Evolutionary conservation across 208 protist genomes (phyloP), one percentile per base, ranked within the genome.

Genomic region (Acanthamoeba culbertsoni): DNA sequence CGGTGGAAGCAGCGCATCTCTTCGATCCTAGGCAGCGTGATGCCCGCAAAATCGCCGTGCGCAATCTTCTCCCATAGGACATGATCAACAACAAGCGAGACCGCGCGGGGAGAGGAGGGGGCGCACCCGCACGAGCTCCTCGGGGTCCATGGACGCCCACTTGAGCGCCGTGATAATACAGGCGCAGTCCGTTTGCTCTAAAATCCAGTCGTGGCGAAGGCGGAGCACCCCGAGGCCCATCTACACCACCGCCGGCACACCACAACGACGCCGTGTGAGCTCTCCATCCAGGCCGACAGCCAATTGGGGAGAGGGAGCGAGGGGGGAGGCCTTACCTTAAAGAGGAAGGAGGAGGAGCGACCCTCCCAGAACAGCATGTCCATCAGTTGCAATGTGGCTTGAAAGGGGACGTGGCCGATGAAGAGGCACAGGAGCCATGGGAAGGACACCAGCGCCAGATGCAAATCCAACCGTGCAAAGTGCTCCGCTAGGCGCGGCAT

Each of bases 351-450:
- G 37, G 12, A 33, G 12, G 2, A 33, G 68, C 4, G n/a, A n/a
- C n/a, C n/a, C n/a, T n/a, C n/a, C n/a, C n/a, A n/a, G n/a, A n/a
- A n/a, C n/a, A n/a, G n/a, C n/a, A n/a, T n/a, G n/a, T n/a, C n/a
- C n/a, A n/a, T n/a, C n/a, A 20, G 2, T 10, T 6, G 3, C 20
- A 33, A 3, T 93, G 95, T 28, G 33, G 73, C 86, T 57, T 92
- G 7, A 23, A 92, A 43, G 40, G 86, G 62, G 7, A 73, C 20
- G 37, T 77, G 16, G 20, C 86, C 86, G 57, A 97, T 89, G 93
- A 97, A 97, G 35, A 97, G 31, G 84, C 96, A 96, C 65, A 96
- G 91, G 40, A 97, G 96, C 95, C 96, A 92, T 4, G 86, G 86
- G 59, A 71, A 92, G 40, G 42, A 59, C 42, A 92, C 48, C 10